These are phyloP conservation scores for Aureobasidium sp. DNA, from an alignment of 2,329 filamentous ascomycete genomes.

Conservation along the genomic window DNA sequence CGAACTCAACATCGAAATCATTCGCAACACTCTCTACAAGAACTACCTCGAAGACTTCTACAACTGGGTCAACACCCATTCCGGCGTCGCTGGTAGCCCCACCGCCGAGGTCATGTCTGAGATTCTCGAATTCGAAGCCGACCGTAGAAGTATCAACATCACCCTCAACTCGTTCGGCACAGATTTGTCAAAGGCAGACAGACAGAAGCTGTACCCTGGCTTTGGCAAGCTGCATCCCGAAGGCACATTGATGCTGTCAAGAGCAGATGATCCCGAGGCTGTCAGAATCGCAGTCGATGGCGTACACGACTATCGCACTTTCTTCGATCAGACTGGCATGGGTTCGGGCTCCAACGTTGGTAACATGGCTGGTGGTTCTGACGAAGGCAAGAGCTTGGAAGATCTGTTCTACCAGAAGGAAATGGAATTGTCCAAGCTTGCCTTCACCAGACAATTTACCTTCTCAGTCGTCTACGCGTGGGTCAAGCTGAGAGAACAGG, in stretches of 20 bases:
- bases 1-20: slow-evolving; percentile 98
- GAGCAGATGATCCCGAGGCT: slow-evolving; percentile 90
- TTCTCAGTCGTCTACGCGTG: slow-evolving; percentile 93
- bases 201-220: slow-evolving; percentile 90
- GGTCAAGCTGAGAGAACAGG: slow-evolving; percentile 96
- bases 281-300: slow-evolving; percentile 91
- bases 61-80: slow-evolving; percentile 82
- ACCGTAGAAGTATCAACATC: slow-evolving; percentile 95
- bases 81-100: slow-evolving; percentile 79
- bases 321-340: slow-evolving; percentile 85
- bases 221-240: slow-evolving; percentile 91
- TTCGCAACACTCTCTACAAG: slow-evolving; percentile 97
- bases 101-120: slow-evolving; percentile 94
- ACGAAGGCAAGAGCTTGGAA: slow-evolving; percentile 83
- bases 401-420: slow-evolving; percentile 99
- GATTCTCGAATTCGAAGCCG: slow-evolving; percentile 92
- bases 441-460: slow-evolving; percentile 94
- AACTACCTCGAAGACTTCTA: slow-evolving; percentile 99
- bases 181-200: slow-evolving; percentile 84
- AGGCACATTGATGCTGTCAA: slow-evolving; percentile 87
- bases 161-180: slow-evolving; percentile 98
- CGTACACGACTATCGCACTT: slow-evolving; percentile 85
- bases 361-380: slow-evolving; percentile 75
- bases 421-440: slow-evolving; percentile 94
- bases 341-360: slow-evolving; percentile 63